phyloP scores from a whole-genome alignment of 495 filamentous ascomycete genomes.

The Paragyromitra xinjiangensis region DNA sequence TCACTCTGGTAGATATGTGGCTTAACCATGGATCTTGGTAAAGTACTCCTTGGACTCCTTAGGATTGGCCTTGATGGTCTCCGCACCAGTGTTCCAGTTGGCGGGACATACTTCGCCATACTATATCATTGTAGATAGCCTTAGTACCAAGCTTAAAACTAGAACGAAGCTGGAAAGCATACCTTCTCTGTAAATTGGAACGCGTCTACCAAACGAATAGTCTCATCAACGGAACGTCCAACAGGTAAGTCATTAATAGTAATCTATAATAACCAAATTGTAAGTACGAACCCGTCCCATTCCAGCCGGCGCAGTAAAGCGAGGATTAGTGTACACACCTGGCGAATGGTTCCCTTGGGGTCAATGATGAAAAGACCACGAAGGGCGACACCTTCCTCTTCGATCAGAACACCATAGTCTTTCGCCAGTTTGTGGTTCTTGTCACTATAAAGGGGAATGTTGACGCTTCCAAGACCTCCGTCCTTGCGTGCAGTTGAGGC shows the following conservation, averaged over 20 bases:
- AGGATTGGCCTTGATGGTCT: conserved; percentile 66
- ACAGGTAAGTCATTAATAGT: conserved; percentile 70
- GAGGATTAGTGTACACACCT: conserved; percentile 54
- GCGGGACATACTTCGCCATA: conserved; percentile 69
- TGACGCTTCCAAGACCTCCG: conserved; percentile 65
- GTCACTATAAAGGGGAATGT: conserved; percentile 67
- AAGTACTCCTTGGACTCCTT: conserved; percentile 64
- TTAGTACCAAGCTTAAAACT: conserved; percentile 6
- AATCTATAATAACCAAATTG: conserved; percentile 58
- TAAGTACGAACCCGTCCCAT: conserved; percentile 7
- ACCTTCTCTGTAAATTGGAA: conserved; percentile 69
- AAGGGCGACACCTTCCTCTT: conserved; percentile 67
- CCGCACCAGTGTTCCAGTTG: conserved; percentile 66
- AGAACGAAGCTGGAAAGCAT: background rate
- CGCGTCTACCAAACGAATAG: conserved; percentile 67
- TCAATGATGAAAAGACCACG: conserved; percentile 70
- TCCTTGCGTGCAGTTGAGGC: conserved; percentile 63
- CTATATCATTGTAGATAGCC: conserved; percentile 26
- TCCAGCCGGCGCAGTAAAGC: background rate
- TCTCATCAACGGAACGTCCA: conserved; percentile 68
- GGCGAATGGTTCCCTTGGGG: conserved; percentile 65
- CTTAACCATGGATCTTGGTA: conserved; percentile 57
- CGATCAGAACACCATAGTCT: conserved; percentile 68
- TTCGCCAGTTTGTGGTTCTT: conserved; percentile 66
- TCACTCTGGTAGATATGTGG: background rate